phyloP scores from a whole-genome alignment of 441 rosid genomes.

The Melastoma candidum region DNA sequence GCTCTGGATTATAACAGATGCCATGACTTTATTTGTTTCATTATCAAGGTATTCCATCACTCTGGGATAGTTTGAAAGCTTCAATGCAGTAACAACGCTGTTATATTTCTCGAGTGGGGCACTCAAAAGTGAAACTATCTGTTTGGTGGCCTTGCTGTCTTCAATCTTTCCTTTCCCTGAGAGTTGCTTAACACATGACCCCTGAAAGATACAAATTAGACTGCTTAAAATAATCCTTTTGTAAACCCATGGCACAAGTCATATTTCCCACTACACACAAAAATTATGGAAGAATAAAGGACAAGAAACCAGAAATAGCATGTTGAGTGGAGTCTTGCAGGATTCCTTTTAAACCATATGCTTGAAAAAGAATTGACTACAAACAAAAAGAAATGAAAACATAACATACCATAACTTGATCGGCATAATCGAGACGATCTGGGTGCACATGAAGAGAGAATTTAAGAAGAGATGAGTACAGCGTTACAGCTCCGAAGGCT shows the following conservation, averaged over 20 bases:
- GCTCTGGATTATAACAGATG: slow-evolving; percentile 85
- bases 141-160: slow-evolving; percentile 82
- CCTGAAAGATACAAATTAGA: slow-evolving; percentile 35
- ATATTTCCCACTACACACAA: too few relatives aligned
- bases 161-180: slow-evolving; percentile 67
- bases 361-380: neutral
- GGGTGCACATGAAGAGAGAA: slow-evolving; percentile 98
- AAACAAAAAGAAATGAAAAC: slow-evolving; percentile 2
- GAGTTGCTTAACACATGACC: slow-evolving; percentile 85
- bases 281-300: too few relatives aligned
- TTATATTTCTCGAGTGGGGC: slow-evolving; percentile 97
- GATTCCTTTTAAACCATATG: too few relatives aligned
- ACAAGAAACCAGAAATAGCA: too few relatives aligned
- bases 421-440: slow-evolving; percentile 96
- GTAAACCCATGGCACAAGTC: too few relatives aligned
- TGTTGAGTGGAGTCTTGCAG: too few relatives aligned
- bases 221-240: slow-evolving; percentile 5
- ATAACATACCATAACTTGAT: slow-evolving; percentile 85
- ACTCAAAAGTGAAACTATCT: slow-evolving; percentile 91
- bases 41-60: slow-evolving; percentile 81
- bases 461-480: slow-evolving; percentile 93
- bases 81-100: slow-evolving; percentile 79
- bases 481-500: slow-evolving; percentile 77
- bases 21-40: slow-evolving; percentile 91
- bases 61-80: slow-evolving; percentile 78